Evolutionary conservation across 176 grass and related monocot genomes (phyloP).

Genomic region (Aegilops umbellulata): DNA sequence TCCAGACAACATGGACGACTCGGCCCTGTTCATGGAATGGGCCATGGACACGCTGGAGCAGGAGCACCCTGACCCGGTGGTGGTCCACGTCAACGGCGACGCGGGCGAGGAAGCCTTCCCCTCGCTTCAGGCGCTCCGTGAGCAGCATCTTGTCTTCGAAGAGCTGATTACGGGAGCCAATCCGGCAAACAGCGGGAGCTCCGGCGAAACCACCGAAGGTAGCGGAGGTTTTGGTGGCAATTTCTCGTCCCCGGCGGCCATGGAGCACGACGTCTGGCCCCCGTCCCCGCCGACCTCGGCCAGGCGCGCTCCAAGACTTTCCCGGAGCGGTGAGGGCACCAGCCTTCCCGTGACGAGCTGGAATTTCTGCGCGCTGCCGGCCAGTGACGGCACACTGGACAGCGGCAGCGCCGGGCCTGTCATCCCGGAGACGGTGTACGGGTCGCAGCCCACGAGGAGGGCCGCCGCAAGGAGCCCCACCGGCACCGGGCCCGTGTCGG

Average conservation of each 20-base stretch:
- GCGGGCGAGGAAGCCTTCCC: conserved; percentile 14
- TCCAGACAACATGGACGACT: conserved; percentile 26
- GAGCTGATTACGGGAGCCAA: conserved; percentile 1
- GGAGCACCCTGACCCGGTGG: background rate
- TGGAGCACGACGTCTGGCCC: conserved; percentile 22
- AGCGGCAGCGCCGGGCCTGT: background rate
- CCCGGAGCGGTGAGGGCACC: background rate
- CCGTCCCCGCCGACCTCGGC: background rate
- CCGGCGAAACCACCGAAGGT: conserved; percentile 6
- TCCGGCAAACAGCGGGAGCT: conserved; percentile 34
- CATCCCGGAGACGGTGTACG: background rate
- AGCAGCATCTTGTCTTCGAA: background rate
- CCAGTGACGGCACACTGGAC: conserved; percentile 4
- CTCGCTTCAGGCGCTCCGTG: conserved; percentile 31
- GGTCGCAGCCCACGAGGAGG: background rate
- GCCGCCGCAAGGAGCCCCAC: background rate
- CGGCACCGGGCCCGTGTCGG: background rate
- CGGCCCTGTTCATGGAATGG: conserved; percentile 43
- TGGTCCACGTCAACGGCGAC: background rate
- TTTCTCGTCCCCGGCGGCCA: background rate
- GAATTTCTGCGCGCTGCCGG: conserved; percentile 38
- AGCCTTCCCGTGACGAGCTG: conserved; percentile 26
- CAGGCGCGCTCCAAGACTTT: background rate
- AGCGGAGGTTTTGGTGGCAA: background rate
- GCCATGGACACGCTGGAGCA: conserved; percentile 37